phyloP scores from a whole-genome alignment of 2,329 filamentous ascomycete genomes.

The Paracoccidioides brasiliensis region DNA sequence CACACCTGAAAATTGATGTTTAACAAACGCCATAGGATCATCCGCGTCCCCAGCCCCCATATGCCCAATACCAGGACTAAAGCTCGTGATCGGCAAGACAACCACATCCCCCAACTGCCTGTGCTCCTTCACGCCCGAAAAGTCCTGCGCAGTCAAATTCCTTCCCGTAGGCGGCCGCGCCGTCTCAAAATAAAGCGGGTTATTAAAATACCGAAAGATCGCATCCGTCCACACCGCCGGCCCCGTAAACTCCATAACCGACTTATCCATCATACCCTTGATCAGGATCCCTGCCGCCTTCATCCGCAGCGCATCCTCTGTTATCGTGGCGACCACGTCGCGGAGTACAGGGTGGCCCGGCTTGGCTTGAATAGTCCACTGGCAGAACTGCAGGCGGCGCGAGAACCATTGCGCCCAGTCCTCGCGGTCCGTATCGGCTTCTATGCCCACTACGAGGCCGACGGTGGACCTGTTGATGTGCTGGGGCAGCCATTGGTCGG shows the following conservation, averaged over 20 bases:
- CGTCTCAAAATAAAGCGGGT: constrained; percentile 78
- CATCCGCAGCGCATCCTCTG: constrained; percentile 61
- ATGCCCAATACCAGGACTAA: constrained; percentile 85
- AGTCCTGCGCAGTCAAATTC: constrained; percentile 73
- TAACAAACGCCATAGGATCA: constrained; percentile 93
- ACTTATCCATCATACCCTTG: constrained; percentile 50
- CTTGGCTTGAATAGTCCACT: constrained; percentile 97
- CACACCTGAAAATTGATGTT: constrained; percentile 89
- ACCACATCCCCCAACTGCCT: constrained; percentile 90
- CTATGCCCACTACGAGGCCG: constrained; percentile 84
- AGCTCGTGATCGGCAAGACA: constrained; percentile 89
- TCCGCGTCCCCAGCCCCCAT: constrained; percentile 84
- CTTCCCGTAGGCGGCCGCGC: constrained; percentile 43
- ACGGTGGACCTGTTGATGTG: constrained; percentile 63
- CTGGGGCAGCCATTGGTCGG: constrained; percentile 73
- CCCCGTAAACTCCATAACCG: constrained; percentile 85
- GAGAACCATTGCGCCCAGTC: constrained; percentile 97
- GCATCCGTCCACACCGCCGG: constrained; percentile 89
- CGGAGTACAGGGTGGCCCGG: constrained; percentile 84
- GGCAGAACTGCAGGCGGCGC: constrained; percentile 91
- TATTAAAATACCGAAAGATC: constrained; percentile 88
- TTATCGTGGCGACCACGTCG: constrained; percentile 77
- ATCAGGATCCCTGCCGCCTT: constrained; percentile 55
- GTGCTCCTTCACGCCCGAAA: constrained; percentile 69
- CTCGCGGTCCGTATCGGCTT: constrained; percentile 82